A percentile compares a stretch with the other conserved stretches of the same genome.
Evolutionary conservation across 2,329 filamentous ascomycete genomes (phyloP).

Genomic region (Fusarium avenaceum): DNA sequence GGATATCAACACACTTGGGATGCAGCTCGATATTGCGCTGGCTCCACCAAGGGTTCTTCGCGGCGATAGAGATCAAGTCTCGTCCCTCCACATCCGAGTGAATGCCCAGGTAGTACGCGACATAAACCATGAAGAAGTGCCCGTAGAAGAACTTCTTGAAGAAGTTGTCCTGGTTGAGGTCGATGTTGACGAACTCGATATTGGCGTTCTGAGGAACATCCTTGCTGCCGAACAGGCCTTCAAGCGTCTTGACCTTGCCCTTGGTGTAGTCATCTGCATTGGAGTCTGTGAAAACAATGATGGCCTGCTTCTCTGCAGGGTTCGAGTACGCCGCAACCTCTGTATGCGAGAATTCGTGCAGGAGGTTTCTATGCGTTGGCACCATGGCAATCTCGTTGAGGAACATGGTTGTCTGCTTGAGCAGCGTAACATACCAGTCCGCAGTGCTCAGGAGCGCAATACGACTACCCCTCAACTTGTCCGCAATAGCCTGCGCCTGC

Average conservation of each 20-base stretch:
- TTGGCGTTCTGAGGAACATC: background rate
- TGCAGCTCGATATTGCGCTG: no score
- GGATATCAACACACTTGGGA: no score
- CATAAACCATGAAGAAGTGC: no score
- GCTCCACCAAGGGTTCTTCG: no score
- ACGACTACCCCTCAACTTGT: background rate
- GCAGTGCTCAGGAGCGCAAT: background rate
- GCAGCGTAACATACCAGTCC: background rate
- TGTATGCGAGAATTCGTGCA: background rate
- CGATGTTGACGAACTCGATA: slow-evolving; percentile 4
- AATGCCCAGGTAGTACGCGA: no score
- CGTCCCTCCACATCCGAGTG: no score
- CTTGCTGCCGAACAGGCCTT: background rate
- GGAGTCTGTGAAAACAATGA: background rate
- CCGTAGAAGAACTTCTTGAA: slow-evolving; percentile 4
- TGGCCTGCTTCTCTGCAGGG: background rate
- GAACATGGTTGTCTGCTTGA: slow-evolving; percentile 1
- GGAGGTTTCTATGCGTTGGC: background rate
- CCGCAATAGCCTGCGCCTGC: background rate
- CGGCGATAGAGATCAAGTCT: no score
- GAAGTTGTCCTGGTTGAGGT: background rate
- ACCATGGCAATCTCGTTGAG: no score
- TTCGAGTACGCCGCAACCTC: background rate
- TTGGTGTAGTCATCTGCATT: slow-evolving; percentile 4
- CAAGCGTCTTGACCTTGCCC: background rate